Evolutionary conservation across 345 rosid species (phyloP).

Genomic region (Eucalyptus virginea): DNA sequence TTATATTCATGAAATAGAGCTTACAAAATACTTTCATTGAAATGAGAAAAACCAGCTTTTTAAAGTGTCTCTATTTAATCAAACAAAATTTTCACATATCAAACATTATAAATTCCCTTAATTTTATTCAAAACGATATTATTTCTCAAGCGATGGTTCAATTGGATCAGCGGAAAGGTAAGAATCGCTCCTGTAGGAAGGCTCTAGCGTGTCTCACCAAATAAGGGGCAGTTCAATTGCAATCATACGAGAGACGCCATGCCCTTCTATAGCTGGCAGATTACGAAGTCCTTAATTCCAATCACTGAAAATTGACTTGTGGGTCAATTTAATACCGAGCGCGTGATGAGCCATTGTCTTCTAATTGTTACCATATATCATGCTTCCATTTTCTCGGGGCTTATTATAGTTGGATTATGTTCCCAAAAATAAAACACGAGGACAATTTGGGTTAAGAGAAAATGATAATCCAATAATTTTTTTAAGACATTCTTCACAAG

Average conservation of each 20-base stretch:
- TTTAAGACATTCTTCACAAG: no score
- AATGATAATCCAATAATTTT: no score
- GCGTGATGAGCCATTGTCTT: neutral
- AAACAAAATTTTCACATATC: no score
- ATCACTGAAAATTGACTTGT: neutral
- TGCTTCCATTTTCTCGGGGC: neutral
- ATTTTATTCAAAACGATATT: neutral
- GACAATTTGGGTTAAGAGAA: neutral
- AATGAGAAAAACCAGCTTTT: no score
- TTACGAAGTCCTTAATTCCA: neutral
- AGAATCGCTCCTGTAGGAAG: neutral
- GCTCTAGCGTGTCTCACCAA: neutral
- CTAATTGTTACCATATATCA: neutral
- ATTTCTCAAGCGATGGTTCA: neutral
- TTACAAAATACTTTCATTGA: no score
- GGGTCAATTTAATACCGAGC: neutral
- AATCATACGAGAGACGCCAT: no score
- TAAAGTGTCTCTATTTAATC: no score
- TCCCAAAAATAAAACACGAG: neutral
- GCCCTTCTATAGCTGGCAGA: neutral
- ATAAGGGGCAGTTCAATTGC: neutral
- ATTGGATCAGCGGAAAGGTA: neutral
- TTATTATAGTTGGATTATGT: neutral
- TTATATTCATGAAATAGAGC: no score
- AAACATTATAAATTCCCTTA: no score